Evolutionary conservation across 2,329 filamentous ascomycete genomes (phyloP).

Genomic region (Trichophyton verrucosum): DNA sequence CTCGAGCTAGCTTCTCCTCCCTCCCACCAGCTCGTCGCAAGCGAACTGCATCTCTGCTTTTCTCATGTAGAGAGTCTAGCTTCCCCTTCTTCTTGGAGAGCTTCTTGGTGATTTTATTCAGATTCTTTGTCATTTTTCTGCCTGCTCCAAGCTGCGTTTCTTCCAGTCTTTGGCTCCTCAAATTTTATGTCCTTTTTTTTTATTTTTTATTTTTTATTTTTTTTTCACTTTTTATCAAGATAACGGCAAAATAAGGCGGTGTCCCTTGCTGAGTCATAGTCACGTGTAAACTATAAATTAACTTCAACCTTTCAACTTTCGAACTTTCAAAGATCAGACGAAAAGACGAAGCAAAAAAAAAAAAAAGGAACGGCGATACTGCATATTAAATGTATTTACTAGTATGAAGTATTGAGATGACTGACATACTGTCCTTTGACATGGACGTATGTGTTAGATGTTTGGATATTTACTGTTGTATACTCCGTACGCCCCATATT

Average conservation of each 20-base stretch:
- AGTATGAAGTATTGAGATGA: background rate
- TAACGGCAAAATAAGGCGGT: background rate
- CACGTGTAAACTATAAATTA: background rate
- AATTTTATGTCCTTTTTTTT: no score
- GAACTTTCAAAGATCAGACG: background rate
- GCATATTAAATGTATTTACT: background rate
- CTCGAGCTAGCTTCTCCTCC: conserved; percentile 68
- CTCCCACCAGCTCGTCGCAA: conserved; percentile 66
- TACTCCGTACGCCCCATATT: no score
- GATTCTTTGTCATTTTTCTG: conserved; percentile 55
- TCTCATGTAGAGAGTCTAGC: conserved; percentile 67
- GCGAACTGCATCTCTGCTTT: conserved; percentile 73
- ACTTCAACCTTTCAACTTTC: background rate
- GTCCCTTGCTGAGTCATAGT: background rate
- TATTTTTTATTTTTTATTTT: background rate
- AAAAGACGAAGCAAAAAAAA: background rate
- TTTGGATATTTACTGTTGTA: no score
- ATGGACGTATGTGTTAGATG: no score
- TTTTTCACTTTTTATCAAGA: background rate
- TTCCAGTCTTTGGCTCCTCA: background rate
- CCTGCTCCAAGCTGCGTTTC: background rate
- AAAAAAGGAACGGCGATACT: background rate
- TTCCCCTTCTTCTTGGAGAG: conserved; percentile 77
- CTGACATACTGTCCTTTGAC: no score
- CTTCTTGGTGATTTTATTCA: conserved; percentile 77